A percentile compares a stretch with the other conserved stretches of the same genome.
phyloP scores from a whole-genome alignment of 768 basidiomycete genomes.

The Russula earlei region DNA sequence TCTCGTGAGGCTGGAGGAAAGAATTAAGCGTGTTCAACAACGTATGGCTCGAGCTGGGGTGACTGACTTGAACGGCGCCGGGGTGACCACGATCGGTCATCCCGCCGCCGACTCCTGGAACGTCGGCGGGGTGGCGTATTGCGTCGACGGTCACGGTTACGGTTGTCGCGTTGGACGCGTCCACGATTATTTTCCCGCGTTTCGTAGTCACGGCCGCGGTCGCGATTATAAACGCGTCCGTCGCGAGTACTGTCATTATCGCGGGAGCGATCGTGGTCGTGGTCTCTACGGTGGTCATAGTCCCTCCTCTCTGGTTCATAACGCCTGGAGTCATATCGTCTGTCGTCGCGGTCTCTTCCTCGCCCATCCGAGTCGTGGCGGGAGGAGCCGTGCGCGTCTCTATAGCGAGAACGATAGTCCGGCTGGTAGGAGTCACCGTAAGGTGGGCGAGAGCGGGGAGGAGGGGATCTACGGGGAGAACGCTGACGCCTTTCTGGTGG shows the following conservation, averaged over 20 bases:
- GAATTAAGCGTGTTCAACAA: not conserved
- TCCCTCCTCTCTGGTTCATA: conserved; percentile 14
- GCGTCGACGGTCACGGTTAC: conserved; percentile 12
- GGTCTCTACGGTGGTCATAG: conserved; percentile 8
- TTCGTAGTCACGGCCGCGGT: conserved; percentile 12
- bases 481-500: conserved; percentile 22
- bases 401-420: conserved; percentile 9
- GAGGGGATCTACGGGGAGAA: conserved; percentile 17
- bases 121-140: conserved; percentile 11
- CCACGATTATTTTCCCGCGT: conserved; percentile 10
- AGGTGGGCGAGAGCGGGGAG: conserved; percentile 12
- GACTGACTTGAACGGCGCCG: conserved; percentile 15
- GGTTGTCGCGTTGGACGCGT: conserved; percentile 4
- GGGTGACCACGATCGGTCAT: conserved; percentile 14
- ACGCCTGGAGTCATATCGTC: conserved; percentile 10
- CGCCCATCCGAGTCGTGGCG: conserved; percentile 7
- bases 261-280: conserved; percentile 10
- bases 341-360: conserved; percentile 14
- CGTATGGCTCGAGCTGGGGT: not conserved
- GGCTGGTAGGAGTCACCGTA: conserved; percentile 7
- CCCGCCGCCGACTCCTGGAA: conserved; percentile 14
- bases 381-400: conserved; percentile 10
- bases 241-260: conserved; percentile 7
- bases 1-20: conserved; percentile 4
- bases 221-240: conserved; percentile 4